Evolutionary conservation across 345 rosid species (phyloP).

Genomic region (Viola odorata): DNA sequence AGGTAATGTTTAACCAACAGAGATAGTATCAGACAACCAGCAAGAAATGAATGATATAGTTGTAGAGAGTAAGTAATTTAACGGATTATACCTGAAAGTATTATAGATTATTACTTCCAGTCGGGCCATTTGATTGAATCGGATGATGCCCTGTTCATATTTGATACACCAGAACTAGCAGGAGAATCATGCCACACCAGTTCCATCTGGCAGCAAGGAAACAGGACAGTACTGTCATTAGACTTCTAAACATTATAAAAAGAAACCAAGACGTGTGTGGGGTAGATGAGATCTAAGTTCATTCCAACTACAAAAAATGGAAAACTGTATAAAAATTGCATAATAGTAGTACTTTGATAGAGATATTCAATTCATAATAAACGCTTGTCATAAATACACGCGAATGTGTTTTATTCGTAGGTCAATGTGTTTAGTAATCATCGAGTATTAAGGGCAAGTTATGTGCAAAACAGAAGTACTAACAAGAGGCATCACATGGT

Average conservation of each 20-base stretch:
- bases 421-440: no score
- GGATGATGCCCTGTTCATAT: slow-evolving; percentile 41
- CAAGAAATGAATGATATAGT: no score
- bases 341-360: not conserved
- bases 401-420: no score
- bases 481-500: not conserved
- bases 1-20: no score
- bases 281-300: not conserved
- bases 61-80: not conserved
- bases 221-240: not conserved
- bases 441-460: no score
- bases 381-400: no score
- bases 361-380: no score
- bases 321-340: not conserved
- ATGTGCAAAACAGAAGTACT: not conserved
- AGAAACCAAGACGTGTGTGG: not conserved
- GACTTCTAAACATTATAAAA: not conserved
- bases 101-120: slow-evolving; percentile 43
- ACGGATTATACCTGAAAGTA: not conserved
- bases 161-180: slow-evolving; percentile 42
- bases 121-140: slow-evolving; percentile 71
- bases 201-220: slow-evolving; percentile 57
- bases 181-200: slow-evolving; percentile 77
- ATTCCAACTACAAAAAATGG: not conserved
- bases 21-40: no score